Evolutionary conservation across 306 rosid species (phyloP).

Genomic region (Rosa multiflora): DNA sequence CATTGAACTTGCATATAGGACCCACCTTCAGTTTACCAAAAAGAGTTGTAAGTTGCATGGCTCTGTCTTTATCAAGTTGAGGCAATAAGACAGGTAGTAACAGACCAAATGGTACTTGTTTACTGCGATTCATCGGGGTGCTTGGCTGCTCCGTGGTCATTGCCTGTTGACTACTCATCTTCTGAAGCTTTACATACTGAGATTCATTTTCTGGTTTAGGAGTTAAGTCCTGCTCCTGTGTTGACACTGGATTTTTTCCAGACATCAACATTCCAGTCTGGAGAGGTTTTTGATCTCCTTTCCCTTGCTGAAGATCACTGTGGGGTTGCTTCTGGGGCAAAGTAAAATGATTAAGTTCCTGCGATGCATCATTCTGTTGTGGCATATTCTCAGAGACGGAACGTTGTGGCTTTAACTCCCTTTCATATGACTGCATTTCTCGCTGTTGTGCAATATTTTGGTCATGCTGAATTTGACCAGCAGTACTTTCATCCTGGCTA

Average conservation of each 20-base stretch:
- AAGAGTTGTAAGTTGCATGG: constrained; percentile 75
- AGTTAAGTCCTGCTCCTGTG: constrained; percentile 48
- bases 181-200: constrained; percentile 80
- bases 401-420: constrained; percentile 52
- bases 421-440: constrained; percentile 55
- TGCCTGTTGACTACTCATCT: constrained; percentile 93
- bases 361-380: constrained; percentile 41
- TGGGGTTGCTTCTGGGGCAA: constrained; percentile 54
- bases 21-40: constrained; percentile 71
- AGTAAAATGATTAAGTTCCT: constrained; percentile 39
- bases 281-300: constrained; percentile 39
- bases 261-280: constrained; percentile 48
- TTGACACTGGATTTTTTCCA: constrained; percentile 43
- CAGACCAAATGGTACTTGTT: constrained; percentile 79
- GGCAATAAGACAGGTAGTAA: constrained; percentile 75
- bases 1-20: constrained; percentile 22
- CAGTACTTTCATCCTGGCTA: constrained; percentile 42
- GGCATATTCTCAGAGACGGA: constrained; percentile 42
- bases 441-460: constrained; percentile 45
- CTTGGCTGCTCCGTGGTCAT: constrained; percentile 56
- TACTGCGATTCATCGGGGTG: constrained; percentile 50
- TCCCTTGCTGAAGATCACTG: constrained; percentile 48
- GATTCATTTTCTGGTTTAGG: constrained; percentile 54
- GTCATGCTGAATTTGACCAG: constrained; percentile 53
- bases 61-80: constrained; percentile 81